phyloP scores from a whole-genome alignment of 495 filamentous ascomycete species.

The Beverwykella pulmonaria region DNA sequence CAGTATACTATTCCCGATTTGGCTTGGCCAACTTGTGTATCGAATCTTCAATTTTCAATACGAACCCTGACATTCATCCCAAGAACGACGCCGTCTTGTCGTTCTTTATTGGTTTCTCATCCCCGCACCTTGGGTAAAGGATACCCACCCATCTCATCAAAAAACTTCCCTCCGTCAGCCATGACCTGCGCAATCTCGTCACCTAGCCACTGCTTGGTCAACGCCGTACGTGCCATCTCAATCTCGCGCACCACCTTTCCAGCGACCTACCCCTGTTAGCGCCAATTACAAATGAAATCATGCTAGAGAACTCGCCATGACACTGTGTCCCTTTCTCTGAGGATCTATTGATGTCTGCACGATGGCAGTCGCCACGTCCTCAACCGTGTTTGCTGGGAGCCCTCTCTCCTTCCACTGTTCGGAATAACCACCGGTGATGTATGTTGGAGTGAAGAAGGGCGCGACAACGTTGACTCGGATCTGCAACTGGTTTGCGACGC shows the following conservation, averaged over 20 bases:
- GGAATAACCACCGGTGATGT: constrained; percentile 30
- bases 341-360: constrained; percentile 16
- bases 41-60: too few species aligned
- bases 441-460: constrained; percentile 35
- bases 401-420: constrained; percentile 21
- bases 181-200: constrained; percentile 30
- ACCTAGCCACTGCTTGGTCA: constrained; percentile 25
- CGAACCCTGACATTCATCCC: too few species aligned
- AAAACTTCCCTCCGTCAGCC: constrained; percentile 30
- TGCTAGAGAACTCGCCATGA: constrained; percentile 13
- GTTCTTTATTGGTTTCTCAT: too few species aligned
- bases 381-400: constrained; percentile 31
- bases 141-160: constrained; percentile 34
- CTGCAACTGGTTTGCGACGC: constrained; percentile 14
- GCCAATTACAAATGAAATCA: background rate
- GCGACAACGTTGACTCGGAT: constrained; percentile 29
- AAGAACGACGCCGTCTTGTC: too few species aligned
- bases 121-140: constrained; percentile 24
- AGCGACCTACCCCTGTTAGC: constrained; percentile 19
- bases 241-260: constrained; percentile 24
- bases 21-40: too few species aligned
- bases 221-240: constrained; percentile 11
- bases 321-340: constrained; percentile 16
- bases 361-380: constrained; percentile 27
- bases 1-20: too few species aligned